Percentiles rank a stretch among this genome's conserved stretches.
These are phyloP conservation scores for Choanephora cucurbitarum DNA, from an alignment of 371 early-diverging fungal genomes.

Conservation along the genomic window DNA sequence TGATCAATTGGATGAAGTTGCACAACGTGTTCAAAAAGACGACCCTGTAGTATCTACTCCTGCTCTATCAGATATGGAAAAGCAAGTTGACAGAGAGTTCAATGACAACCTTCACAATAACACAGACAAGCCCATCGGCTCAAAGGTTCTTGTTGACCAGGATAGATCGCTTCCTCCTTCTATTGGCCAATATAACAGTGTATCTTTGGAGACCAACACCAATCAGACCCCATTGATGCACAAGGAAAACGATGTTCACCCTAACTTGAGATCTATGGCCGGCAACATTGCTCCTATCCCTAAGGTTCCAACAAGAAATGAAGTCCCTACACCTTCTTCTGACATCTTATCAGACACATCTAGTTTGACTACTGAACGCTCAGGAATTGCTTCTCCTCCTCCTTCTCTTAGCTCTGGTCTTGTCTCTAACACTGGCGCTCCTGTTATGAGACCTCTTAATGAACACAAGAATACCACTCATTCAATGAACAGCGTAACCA, in stretches of 20 bases:
- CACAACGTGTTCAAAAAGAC: not conserved
- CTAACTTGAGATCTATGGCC: not conserved
- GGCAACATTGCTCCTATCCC: not conserved
- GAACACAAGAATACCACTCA: not conserved
- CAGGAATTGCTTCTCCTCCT: not conserved
- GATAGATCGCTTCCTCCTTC: not conserved
- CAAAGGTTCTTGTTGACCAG: not conserved
- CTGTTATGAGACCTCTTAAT: not conserved
- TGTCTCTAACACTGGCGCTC: not conserved
- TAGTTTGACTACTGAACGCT: not conserved
- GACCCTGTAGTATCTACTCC: not conserved
- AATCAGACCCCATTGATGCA: not conserved
- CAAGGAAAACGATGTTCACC: not conserved
- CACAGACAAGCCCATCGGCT: not conserved
- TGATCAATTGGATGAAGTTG: not conserved
- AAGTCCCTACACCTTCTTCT: not conserved
- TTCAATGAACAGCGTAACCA: not conserved
- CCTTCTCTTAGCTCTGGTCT: not conserved
- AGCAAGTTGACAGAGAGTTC: not conserved
- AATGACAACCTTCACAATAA: not conserved
- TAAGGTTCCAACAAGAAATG: not conserved
- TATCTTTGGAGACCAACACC: not conserved
- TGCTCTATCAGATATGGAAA: not conserved
- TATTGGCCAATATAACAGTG: not conserved
- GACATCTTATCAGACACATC: not conserved